Evolutionary conservation across 192 early-diverging fungal species (phyloP).

Genomic region (Coemansia sp.): DNA sequence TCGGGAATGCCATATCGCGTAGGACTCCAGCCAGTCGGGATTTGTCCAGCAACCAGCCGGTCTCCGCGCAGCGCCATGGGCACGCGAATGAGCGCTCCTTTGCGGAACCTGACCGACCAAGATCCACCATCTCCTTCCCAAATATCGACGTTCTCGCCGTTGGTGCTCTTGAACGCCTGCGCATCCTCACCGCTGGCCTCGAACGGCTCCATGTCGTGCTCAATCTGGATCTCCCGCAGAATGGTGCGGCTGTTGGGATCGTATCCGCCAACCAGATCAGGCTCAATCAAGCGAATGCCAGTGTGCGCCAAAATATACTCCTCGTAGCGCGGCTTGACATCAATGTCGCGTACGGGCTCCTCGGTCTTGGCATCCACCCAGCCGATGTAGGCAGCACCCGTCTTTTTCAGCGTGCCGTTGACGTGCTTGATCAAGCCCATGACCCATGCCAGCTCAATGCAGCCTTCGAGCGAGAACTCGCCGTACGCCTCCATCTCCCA

Average conservation of each 20-base stretch:
- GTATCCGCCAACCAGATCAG: conserved; percentile 80
- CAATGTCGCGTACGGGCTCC: conserved; percentile 81
- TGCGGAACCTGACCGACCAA: conserved; percentile 75
- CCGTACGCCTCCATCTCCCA: conserved; percentile 96
- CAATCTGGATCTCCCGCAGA: conserved; percentile 85
- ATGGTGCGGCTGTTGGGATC: conserved; percentile 82
- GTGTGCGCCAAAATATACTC: conserved; percentile 84
- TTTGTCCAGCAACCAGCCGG: conserved; percentile 74
- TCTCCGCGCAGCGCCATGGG: conserved; percentile 91
- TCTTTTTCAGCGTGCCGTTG: conserved; percentile 72
- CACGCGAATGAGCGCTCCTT: conserved; percentile 82
- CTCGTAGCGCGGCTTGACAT: conserved; percentile 92
- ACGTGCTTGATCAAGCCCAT: conserved; percentile 92
- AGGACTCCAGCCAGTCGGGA: conserved; percentile 91
- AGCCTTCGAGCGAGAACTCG: conserved; percentile 53
- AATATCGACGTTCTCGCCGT: conserved; percentile 72
- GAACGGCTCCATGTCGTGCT: conserved; percentile 83
- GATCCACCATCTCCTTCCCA: conserved; percentile 56
- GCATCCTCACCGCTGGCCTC: conserved; percentile 87
- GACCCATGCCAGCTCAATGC: conserved; percentile 95
- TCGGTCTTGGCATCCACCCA: conserved; percentile 86
- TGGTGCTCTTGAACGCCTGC: conserved; percentile 75
- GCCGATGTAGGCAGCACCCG: conserved; percentile 70
- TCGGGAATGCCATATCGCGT: conserved; percentile 88
- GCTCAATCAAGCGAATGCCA: conserved; percentile 91